A percentile compares a stretch with the other conserved stretches of the same genome.
Evolutionary conservation across 371 early-diverging fungal genomes (phyloP).

Genomic region (Entomophthora muscae): DNA sequence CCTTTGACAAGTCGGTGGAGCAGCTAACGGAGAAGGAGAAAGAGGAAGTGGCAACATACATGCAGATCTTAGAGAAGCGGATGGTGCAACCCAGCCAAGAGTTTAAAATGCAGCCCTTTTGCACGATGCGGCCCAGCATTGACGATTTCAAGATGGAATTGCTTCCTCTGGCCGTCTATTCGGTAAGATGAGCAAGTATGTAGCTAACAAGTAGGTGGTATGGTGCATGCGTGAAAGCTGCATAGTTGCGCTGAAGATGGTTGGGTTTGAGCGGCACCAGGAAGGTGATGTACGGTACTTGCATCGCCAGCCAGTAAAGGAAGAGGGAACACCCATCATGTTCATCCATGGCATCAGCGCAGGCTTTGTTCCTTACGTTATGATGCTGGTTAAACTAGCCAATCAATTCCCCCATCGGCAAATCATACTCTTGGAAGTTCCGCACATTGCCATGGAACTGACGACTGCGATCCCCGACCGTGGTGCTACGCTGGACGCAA

Average conservation of each 20-base stretch:
- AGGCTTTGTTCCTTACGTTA: background rate
- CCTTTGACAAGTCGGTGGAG: background rate
- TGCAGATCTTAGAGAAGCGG: too few relatives aligned
- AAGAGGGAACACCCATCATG: background rate
- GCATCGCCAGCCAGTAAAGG: background rate
- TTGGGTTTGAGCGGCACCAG: too few relatives aligned
- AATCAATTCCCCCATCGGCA: background rate
- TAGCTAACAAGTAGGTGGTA: too few relatives aligned
- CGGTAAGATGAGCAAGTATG: too few relatives aligned
- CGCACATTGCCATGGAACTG: background rate
- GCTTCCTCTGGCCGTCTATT: too few relatives aligned
- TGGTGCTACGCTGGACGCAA: background rate
- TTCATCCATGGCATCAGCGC: slow-evolving; percentile 1
- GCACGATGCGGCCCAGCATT: too few relatives aligned
- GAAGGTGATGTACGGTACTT: too few relatives aligned
- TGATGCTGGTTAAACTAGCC: background rate
- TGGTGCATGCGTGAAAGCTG: too few relatives aligned
- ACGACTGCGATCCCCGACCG: background rate
- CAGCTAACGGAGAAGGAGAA: background rate
- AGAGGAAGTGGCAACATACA: background rate
- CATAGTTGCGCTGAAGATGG: too few relatives aligned
- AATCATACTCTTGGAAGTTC: slow-evolving; percentile 2
- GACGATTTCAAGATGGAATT: too few relatives aligned
- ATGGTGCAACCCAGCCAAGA: too few relatives aligned
- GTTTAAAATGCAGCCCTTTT: too few relatives aligned